Evolutionary conservation across 805 yeast species (phyloP).

Genomic region (Yamadazyma scolyti): DNA sequence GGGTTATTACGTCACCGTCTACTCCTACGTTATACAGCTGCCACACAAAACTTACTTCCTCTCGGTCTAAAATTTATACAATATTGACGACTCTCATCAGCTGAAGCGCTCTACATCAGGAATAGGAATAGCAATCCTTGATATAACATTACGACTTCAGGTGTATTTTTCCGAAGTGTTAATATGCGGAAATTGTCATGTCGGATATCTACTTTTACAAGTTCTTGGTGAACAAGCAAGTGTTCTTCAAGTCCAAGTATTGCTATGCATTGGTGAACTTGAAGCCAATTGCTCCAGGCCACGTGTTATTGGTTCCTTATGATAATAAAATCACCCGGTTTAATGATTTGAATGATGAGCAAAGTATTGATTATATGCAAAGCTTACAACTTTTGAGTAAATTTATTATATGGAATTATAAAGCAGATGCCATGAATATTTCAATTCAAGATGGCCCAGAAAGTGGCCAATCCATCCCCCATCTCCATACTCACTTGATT

Average conservation of each 20-base stretch:
- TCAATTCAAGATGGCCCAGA: slow-evolving; percentile 97
- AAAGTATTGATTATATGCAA: slow-evolving; percentile 70
- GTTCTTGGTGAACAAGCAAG: slow-evolving; percentile 56
- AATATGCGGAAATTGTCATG: too few species aligned
- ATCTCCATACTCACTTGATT: slow-evolving; percentile 88
- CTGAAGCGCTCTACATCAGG: slow-evolving; percentile 1
- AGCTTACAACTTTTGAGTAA: slow-evolving; percentile 69
- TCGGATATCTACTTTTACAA: slow-evolving; percentile 45
- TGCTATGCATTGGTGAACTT: slow-evolving; percentile 87
- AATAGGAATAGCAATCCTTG: too few species aligned
- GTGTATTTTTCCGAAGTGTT: too few species aligned
- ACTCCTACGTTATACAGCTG: too few species aligned
- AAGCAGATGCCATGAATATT: slow-evolving; percentile 81
- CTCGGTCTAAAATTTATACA: too few species aligned
- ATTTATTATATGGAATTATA: slow-evolving; percentile 62
- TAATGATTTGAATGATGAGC: slow-evolving; percentile 67
- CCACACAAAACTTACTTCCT: too few species aligned
- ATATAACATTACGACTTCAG: too few species aligned
- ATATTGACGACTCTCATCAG: not conserved
- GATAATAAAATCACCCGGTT: slow-evolving; percentile 58
- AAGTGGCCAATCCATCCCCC: slow-evolving; percentile 96
- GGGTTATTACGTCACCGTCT: too few species aligned
- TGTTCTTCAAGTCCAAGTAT: slow-evolving; percentile 54
- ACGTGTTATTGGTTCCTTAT: slow-evolving; percentile 83
- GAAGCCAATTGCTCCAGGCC: slow-evolving; percentile 93